Evolutionary conservation across 768 basidiomycete species (phyloP), one percentile per base, ranked within the genome.

Genomic region (Mycena venus): DNA sequence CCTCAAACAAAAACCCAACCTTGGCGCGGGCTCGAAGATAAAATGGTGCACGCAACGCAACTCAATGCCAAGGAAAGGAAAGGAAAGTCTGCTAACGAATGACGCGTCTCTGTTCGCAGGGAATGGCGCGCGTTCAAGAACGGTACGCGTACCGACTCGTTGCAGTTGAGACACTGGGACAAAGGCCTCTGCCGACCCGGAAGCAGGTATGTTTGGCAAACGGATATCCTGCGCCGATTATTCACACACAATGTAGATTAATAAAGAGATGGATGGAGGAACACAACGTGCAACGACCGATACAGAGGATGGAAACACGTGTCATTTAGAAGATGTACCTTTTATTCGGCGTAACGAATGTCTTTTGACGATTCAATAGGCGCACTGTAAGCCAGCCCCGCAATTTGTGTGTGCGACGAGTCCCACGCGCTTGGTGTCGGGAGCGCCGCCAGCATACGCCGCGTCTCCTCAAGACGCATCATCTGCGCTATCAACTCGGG

Each of bases 131-230:
- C 86, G 4, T 97, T 99, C 82, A 90, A 87, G 80, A 96, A 96
- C 81, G 84, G 84, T 51, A 93, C 91, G n/a, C 88, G 95, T 44
- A 82, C 85, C 53, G 94, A 95, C 78, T 84, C 86, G 23, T 82
- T 97, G n/a, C 85, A 90, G 71, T 89, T 99, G 73, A 83, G 84
- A 21, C 98, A 98, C 83, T 99, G 98, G n/a, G 98, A 90, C 85
- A 60, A 96, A 95, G 80, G 88, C 88, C 8, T 84, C 86, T 3
- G 84, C 87, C 8, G 90, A 92, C 76, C 84, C 89, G 21, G 82
- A 87, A 70, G 81, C 86, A 66, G 93, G 94, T 94, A 76, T 51
- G 88, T 82, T 47, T n/a, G n/a, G 10, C 17, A 53, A 8, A 38
- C 60, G n/a, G n/a, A n/a, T 12, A 21, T 34, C 27, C 9, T 38